phyloP scores from a whole-genome alignment of 352 stramenopile genomes.

The Blastocystis sp. region DNA sequence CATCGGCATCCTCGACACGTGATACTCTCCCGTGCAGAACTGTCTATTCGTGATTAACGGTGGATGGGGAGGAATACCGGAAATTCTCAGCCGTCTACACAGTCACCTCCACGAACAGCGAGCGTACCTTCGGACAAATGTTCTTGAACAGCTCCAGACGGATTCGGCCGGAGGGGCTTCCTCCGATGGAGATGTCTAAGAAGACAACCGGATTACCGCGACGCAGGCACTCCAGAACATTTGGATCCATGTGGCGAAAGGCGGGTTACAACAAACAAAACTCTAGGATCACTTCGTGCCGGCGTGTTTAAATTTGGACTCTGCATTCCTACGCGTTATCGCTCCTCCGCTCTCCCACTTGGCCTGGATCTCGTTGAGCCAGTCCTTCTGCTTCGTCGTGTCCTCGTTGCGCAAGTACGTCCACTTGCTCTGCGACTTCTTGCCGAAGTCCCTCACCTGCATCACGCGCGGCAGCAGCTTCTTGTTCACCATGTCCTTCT shows the following conservation, averaged over 20 bases:
- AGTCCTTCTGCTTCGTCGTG: constrained; percentile 80
- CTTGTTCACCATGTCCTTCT: constrained; percentile 77
- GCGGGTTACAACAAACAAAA: constrained; percentile 47
- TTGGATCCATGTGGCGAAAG: constrained; percentile 62
- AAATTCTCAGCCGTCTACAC: constrained; percentile 77
- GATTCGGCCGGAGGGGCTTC: constrained; percentile 74
- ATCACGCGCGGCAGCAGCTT: constrained; percentile 90
- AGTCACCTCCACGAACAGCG: background rate
- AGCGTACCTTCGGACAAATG: constrained; percentile 69
- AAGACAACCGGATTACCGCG: constrained; percentile 75
- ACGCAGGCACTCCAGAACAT: constrained; percentile 66
- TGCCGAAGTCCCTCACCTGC: constrained; percentile 97
- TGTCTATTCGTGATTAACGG: constrained; percentile 58
- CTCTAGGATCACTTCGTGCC: constrained; percentile 17
- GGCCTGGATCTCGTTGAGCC: constrained; percentile 64
- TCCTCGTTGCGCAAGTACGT: constrained; percentile 96
- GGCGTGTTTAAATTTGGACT: constrained; percentile 62
- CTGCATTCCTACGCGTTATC: constrained; percentile 56
- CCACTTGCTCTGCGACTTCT: constrained; percentile 93
- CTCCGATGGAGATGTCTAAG: constrained; percentile 75
- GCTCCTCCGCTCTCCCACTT: constrained; percentile 14
- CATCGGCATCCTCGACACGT: constrained; percentile 80
- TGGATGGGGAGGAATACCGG: constrained; percentile 16
- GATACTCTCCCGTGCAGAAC: constrained; percentile 93
- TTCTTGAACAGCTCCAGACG: constrained; percentile 76